These are phyloP conservation scores for Monocercomonoides exilis DNA, from an alignment of 78 protist genomes.

Conservation along the genomic window DNA sequence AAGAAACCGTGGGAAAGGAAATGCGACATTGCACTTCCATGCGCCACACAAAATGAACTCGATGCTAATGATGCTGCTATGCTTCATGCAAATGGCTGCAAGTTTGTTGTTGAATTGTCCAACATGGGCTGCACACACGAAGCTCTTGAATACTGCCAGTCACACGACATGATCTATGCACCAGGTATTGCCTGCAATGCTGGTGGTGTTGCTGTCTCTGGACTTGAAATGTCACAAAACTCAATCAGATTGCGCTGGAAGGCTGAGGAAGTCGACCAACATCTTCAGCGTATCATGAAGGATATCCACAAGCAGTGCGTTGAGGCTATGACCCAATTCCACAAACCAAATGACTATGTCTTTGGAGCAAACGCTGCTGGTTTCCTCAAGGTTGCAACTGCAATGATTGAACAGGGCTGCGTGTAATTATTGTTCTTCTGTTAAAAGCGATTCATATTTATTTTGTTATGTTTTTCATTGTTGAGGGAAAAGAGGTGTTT, in stretches of 20 bases:
- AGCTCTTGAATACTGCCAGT: slow-evolving; percentile 31
- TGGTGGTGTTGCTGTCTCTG: slow-evolving; percentile 61
- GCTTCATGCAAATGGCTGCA: slow-evolving; percentile 25
- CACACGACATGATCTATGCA: slow-evolving; percentile 17
- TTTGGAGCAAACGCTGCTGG: slow-evolving; percentile 66
- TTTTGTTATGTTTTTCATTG: too few species aligned
- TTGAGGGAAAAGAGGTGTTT: too few species aligned
- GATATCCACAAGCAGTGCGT: not conserved
- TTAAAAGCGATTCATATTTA: too few species aligned
- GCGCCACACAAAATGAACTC: slow-evolving; percentile 69
- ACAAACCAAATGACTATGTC: not conserved
- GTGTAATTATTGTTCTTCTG: too few species aligned
- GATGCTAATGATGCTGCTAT: slow-evolving; percentile 32
- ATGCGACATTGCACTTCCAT: slow-evolving; percentile 48
- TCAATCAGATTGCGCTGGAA: slow-evolving; percentile 31
- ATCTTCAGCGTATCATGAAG: slow-evolving; percentile 52
- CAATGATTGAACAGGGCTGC: slow-evolving; percentile 57
- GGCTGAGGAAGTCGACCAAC: slow-evolving; percentile 47
- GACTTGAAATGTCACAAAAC: slow-evolving; percentile 70
- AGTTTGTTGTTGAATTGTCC: slow-evolving; percentile 47
- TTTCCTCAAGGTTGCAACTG: slow-evolving; percentile 53
- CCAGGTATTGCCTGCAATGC: slow-evolving; percentile 66
- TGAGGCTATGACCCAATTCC: not conserved
- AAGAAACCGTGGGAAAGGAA: slow-evolving; percentile 32
- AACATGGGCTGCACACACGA: slow-evolving; percentile 53